Evolutionary conservation across 441 rosid species (phyloP), one percentile per base, ranked within the genome.

Genomic region (Raphanus hybrid): DNA sequence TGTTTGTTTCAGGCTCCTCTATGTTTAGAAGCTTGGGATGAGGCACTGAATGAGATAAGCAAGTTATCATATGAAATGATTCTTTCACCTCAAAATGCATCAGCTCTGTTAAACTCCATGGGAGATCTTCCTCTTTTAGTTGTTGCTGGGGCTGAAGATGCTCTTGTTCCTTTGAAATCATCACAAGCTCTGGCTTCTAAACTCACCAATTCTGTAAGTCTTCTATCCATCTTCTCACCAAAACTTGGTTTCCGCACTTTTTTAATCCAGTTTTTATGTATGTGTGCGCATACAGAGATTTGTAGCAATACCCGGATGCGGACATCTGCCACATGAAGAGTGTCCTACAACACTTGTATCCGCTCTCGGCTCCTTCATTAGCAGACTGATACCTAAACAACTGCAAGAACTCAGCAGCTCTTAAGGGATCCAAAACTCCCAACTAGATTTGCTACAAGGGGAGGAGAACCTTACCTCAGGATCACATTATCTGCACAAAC

Each of bases 301-400:
- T 52, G 92, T 94, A 52, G 89, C 92, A 6, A 90, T 92, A 83
- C 87, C 92, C 0, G 92, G 97, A 66, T 92, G 97, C 41, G 98
- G 98, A 58, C 97, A 94, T 82, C 89, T 94, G 62, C 98, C 97
- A 12, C 98, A 94, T 0, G 98, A 92, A 81, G 98, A 94, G 84
- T 87, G 97, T 86, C 96, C 98, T 27, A 84, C 86, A 82, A 89
- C 91, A 73, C 84, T 94, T 68, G 87, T 90, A 67, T 91, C 96
- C 20, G 93, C 96, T 0, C 82, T 92, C 35, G 73, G 86, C 57
- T 94, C 97, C 34, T 94, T 94, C 82, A 84, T 94, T 70, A 83
- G 84, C 86, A 84, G 90, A 79, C 84, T 94, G 70, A 84, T 85
- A 54, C 78, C 71, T 60, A 78, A 75, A 48, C 48, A 54, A 48